Conservation (phyloP, 345 rosid species). For the Diplotaxis tenuifolia region DNA sequence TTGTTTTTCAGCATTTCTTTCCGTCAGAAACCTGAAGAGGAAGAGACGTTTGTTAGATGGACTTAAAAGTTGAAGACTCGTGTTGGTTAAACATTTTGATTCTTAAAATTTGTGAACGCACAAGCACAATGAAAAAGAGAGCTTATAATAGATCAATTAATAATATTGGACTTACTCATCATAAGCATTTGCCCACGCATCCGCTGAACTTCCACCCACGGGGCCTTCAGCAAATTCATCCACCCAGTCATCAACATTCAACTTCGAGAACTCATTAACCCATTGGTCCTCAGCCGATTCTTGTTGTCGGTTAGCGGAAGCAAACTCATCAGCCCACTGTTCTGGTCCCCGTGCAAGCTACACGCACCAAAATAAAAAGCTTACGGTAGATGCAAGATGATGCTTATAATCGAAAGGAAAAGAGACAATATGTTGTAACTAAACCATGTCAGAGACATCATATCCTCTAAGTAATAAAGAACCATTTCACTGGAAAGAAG, state of each 20-base stretch:
- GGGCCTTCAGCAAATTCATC: slow-evolving; percentile 90
- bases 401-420: slow-evolving; percentile 6
- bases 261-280: slow-evolving; percentile 95
- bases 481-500: neutral
- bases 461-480: slow-evolving; percentile 9
- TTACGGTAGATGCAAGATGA: slow-evolving; percentile 13
- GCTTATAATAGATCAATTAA: neutral
- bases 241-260: slow-evolving; percentile 85
- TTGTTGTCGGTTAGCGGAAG: slow-evolving; percentile 55
- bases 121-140: too few species aligned
- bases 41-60: slow-evolving; percentile 14
- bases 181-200: slow-evolving; percentile 88
- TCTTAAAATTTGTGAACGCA: too few species aligned
- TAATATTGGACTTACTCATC: slow-evolving; percentile 69
- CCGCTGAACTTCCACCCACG: slow-evolving; percentile 58
- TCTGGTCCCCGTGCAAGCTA: slow-evolving; percentile 61
- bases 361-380: slow-evolving; percentile 30
- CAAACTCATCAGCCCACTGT: slow-evolving; percentile 86
- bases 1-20: slow-evolving; percentile 64
- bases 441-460: slow-evolving; percentile 11
- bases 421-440: slow-evolving; percentile 5
- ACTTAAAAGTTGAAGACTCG: slow-evolving; percentile 13
- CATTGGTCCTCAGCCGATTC: slow-evolving; percentile 72
- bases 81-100: neutral
- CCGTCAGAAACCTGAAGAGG: slow-evolving; percentile 60